Percentiles rank a stretch among this genome's conserved stretches.
Conservation (phyloP, 768 basidiomycete species). For the Cyclocybe aegerita region DNA sequence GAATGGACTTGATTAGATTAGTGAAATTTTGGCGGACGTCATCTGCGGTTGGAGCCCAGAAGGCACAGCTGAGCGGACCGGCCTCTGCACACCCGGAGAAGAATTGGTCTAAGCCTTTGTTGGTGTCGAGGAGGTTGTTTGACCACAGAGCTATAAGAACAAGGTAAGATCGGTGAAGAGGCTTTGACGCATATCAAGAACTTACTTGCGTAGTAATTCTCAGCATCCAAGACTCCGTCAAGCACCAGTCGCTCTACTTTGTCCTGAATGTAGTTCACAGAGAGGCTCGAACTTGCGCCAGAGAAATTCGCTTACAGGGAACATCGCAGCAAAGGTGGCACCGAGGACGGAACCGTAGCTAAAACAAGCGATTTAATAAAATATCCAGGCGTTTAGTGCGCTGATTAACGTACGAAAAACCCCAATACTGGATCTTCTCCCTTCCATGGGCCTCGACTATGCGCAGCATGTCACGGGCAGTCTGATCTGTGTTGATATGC, state of each 20-base stretch:
- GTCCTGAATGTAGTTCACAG: conserved; percentile 24
- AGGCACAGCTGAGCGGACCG: conserved; percentile 33
- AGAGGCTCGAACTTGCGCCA: not conserved
- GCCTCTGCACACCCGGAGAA: conserved; percentile 34
- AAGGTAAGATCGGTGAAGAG: not conserved
- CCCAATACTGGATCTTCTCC: conserved; percentile 34
- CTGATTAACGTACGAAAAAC: conserved; percentile 22
- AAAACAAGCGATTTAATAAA: not conserved
- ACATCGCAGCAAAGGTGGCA: conserved; percentile 30
- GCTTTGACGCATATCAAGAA: not conserved
- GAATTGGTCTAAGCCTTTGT: conserved; percentile 34
- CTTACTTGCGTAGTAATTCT: conserved; percentile 37
- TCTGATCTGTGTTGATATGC: conserved; percentile 37
- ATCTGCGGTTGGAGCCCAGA: conserved; percentile 32
- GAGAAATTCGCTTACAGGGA: conserved; percentile 24
- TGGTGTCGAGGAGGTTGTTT: conserved; percentile 35
- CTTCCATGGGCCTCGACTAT: conserved; percentile 32
- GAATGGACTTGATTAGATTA: conserved; percentile 26
- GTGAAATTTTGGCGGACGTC: conserved; percentile 34
- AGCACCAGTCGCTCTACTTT: conserved; percentile 37
- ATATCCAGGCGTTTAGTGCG: not conserved
- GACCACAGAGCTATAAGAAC: conserved; percentile 29
- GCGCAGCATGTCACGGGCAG: conserved; percentile 36
- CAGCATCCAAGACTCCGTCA: conserved; percentile 39
- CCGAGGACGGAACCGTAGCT: conserved; percentile 29